These are phyloP conservation scores for Candida khao-thaluensis DNA, from an alignment of 805 yeast genomes.

Conservation along the genomic window DNA sequence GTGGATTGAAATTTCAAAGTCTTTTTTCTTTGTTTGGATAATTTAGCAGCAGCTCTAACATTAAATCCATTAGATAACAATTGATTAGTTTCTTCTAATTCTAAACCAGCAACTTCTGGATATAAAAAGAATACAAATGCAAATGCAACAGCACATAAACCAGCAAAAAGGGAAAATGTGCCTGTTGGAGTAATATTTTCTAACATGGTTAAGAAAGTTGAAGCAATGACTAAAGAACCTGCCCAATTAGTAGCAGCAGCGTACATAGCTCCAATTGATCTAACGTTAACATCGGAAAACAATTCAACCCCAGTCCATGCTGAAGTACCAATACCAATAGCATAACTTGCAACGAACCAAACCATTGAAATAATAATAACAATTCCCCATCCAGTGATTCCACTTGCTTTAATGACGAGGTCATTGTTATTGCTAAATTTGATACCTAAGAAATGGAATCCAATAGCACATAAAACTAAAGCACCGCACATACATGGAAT, in stretches of 20 bases:
- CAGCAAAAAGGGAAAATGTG: slow-evolving; percentile 89
- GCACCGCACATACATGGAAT: slow-evolving; percentile 83
- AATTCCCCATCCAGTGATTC: slow-evolving; percentile 81
- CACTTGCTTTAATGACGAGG: slow-evolving; percentile 35
- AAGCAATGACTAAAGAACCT: slow-evolving; percentile 86
- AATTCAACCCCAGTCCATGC: slow-evolving; percentile 98
- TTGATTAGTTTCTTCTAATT: slow-evolving; percentile 86
- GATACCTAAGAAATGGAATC: slow-evolving; percentile 81
- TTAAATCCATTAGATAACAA: slow-evolving; percentile 83
- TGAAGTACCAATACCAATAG: slow-evolving; percentile 93
- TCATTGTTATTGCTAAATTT: slow-evolving; percentile 47
- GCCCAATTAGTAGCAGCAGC: slow-evolving; percentile 96
- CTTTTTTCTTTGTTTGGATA: slow-evolving; percentile 38
- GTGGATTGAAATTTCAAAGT: slow-evolving; percentile 18
- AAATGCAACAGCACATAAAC: slow-evolving; percentile 68
- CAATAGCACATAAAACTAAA: slow-evolving; percentile 78
- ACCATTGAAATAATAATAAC: slow-evolving; percentile 85
- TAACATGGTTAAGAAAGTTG: slow-evolving; percentile 93
- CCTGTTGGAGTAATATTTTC: slow-evolving; percentile 92
- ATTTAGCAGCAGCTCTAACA: slow-evolving; percentile 51
- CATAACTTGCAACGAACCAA: slow-evolving; percentile 82
- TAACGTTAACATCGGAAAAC: slow-evolving; percentile 83
- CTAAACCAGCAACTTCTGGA: slow-evolving; percentile 89
- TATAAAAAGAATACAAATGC: slow-evolving; percentile 78
- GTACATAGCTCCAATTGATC: slow-evolving; percentile 88